Base-by-base conservation (phyloP, 2,329 filamentous ascomycete genomes). In the Piedraia hortae region DNA sequence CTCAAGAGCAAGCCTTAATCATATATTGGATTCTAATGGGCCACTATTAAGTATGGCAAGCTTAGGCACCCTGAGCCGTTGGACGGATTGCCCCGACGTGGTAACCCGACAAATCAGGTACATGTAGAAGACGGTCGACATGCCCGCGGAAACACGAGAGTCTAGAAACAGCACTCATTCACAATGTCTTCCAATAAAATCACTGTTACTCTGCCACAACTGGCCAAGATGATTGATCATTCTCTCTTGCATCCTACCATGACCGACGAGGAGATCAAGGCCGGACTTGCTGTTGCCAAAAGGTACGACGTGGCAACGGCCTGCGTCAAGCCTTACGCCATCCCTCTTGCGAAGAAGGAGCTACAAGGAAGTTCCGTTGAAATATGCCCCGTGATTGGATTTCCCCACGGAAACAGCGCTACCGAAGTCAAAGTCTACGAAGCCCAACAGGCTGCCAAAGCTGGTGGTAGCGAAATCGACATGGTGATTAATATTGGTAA, bases 1-100 rank as follows among this genome's bases (percentile, higher is more conserved):
- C 47, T 93, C 31, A 59, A 60, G 36, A 60, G 62, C 31, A 62
- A 51, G 23, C n/a, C n/a, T n/a, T n/a, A n/a, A n/a, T n/a, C n/a
- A n/a, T n/a, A n/a, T n/a, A n/a, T n/a, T n/a, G n/a, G n/a, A n/a
- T n/a, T n/a, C n/a, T 25, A 24, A n/a, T n/a, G n/a, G n/a, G n/a
- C n/a, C n/a, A n/a, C n/a, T n/a, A n/a, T n/a, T n/a, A n/a, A n/a
- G n/a, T n/a, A n/a, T n/a, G n/a, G n/a, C n/a, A n/a, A n/a, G n/a
- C n/a, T n/a, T n/a, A n/a, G n/a, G n/a, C n/a, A n/a, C n/a, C n/a
- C n/a, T n/a, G n/a, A n/a, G n/a, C n/a, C n/a, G n/a, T n/a, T n/a
- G n/a, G n/a, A n/a, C n/a, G n/a, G n/a, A n/a, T n/a, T n/a, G n/a
- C n/a, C n/a, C n/a, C n/a, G n/a, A n/a, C n/a, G n/a, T n/a, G n/a